phyloP scores from a whole-genome alignment of 2,329 filamentous ascomycete genomes.

The Microdochium bolleyi region DNA sequence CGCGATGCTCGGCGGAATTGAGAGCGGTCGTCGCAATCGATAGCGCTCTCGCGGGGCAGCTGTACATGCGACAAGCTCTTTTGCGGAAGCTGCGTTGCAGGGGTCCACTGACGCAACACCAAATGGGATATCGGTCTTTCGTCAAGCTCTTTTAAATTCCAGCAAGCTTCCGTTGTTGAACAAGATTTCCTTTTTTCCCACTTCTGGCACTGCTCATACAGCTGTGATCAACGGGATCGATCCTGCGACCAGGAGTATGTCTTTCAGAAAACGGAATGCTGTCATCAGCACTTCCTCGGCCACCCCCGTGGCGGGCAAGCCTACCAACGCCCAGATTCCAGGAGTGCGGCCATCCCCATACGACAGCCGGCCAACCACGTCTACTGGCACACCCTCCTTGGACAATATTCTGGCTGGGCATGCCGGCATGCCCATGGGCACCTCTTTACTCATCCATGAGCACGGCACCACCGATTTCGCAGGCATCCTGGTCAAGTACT shows the following conservation, averaged over 20 bases:
- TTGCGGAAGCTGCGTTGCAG: not conserved
- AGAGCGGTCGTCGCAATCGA: not conserved
- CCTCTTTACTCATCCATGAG: constrained; percentile 74
- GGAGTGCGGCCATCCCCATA: constrained; percentile 76
- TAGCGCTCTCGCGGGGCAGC: constrained; percentile 5
- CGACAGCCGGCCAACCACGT: constrained; percentile 81
- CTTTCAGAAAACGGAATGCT: constrained; percentile 49
- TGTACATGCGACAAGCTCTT: constrained; percentile 2
- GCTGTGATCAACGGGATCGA: too few species aligned
- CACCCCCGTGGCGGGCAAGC: constrained; percentile 20
- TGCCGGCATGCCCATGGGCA: constrained; percentile 74
- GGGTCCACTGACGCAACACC: not conserved
- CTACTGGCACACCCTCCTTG: constrained; percentile 80
- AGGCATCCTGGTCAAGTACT: constrained; percentile 76
- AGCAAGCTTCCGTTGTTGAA: too few species aligned
- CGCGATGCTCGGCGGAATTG: not conserved
- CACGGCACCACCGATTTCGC: constrained; percentile 91
- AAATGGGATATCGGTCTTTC: too few species aligned
- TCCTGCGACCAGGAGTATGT: too few species aligned
- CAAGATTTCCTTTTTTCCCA: too few species aligned
- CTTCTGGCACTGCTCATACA: too few species aligned
- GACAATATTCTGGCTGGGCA: constrained; percentile 83
- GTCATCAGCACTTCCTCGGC: constrained; percentile 33
- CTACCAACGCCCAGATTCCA: constrained; percentile 28
- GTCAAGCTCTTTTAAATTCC: too few species aligned